Percentiles rank a stretch among this genome's conserved stretches.
phyloP scores from a whole-genome alignment of 169 alveolate genomes.

The Besnoitia besnoiti region DNA sequence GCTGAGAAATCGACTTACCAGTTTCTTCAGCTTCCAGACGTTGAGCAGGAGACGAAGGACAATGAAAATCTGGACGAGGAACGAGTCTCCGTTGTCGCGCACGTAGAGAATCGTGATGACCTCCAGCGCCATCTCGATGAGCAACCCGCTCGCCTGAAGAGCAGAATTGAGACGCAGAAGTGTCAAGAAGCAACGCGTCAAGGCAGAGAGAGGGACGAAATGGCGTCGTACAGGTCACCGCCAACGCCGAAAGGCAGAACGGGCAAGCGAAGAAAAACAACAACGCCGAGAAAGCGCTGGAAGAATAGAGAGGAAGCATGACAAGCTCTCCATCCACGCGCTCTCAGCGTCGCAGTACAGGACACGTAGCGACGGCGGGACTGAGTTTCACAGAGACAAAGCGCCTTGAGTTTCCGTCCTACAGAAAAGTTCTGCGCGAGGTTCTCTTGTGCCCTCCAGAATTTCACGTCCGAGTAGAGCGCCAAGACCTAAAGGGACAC shows the following conservation, averaged over 20 bases:
- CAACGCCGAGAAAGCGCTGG: neutral
- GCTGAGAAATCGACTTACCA: neutral
- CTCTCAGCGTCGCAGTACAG: no score
- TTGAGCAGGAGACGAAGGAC: constrained; percentile 15
- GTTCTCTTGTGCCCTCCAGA: constrained; percentile 9
- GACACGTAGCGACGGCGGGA: no score
- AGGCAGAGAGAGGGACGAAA: neutral
- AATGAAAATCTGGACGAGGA: constrained; percentile 17
- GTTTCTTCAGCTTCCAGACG: constrained; percentile 15
- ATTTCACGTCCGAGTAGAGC: constrained; percentile 30
- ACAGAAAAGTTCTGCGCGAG: constrained; percentile 25
- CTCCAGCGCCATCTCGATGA: constrained; percentile 24
- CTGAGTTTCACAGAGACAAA: no score
- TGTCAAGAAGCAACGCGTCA: neutral
- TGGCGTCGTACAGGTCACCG: no score
- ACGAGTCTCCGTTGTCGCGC: constrained; percentile 38
- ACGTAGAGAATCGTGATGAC: constrained; percentile 15
- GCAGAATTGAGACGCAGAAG: neutral
- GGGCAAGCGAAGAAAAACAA: neutral
- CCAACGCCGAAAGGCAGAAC: neutral
- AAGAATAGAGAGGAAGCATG: no score
- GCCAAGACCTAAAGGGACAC: neutral
- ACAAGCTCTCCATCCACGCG: neutral
- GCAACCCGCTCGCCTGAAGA: constrained; percentile 28
- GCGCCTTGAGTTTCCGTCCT: neutral